Conservation (phyloP, 2,329 filamentous ascomycete genomes). For the Mycogone perniciosa region DNA sequence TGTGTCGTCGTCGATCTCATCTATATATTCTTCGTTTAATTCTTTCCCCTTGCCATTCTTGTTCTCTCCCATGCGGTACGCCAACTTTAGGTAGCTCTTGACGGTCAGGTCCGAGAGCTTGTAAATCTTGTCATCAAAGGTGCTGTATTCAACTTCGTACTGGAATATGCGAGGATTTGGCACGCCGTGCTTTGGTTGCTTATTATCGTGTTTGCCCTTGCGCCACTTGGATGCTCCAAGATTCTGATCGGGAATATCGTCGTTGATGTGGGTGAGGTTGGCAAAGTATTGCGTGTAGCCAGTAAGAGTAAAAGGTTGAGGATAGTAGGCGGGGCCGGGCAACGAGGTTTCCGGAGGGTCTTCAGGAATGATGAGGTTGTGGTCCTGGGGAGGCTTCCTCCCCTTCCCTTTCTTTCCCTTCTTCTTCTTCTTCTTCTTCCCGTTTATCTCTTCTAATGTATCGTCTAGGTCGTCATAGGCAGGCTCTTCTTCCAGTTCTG, state of each 20-base stretch:
- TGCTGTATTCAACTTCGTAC: conserved; percentile 83
- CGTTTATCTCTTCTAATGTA: conserved; percentile 23
- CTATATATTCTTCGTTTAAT: conserved; percentile 21
- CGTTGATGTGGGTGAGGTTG: conserved; percentile 87
- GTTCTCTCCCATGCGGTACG: conserved; percentile 61
- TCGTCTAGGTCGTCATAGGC: conserved; percentile 25
- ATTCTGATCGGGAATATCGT: conserved; percentile 46
- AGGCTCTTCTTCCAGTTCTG: background rate
- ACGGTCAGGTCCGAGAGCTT: conserved; percentile 78
- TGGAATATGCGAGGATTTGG: conserved; percentile 58
- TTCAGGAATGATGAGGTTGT: conserved; percentile 59
- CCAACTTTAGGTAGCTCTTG: conserved; percentile 70
- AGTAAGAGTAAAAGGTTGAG: conserved; percentile 71
- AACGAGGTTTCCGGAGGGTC: conserved; percentile 65
- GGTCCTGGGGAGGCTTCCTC: conserved; percentile 48
- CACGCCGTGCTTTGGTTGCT: conserved; percentile 43
- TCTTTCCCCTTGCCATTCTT: conserved; percentile 18
- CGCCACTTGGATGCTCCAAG: conserved; percentile 47
- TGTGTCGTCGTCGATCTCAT: conserved; percentile 23
- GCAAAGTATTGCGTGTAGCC: conserved; percentile 89
- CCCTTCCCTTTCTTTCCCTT: conserved; percentile 24
- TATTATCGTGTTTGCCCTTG: conserved; percentile 55
- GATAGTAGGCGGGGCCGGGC: conserved; percentile 85
- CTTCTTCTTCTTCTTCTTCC: conserved; percentile 24
- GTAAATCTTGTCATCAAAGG: conserved; percentile 68